Percentiles rank a stretch among this genome's conserved stretches.
Conservation (phyloP, 139 green algal genomes). For the Pseudopediastrum boryanum region DNA sequence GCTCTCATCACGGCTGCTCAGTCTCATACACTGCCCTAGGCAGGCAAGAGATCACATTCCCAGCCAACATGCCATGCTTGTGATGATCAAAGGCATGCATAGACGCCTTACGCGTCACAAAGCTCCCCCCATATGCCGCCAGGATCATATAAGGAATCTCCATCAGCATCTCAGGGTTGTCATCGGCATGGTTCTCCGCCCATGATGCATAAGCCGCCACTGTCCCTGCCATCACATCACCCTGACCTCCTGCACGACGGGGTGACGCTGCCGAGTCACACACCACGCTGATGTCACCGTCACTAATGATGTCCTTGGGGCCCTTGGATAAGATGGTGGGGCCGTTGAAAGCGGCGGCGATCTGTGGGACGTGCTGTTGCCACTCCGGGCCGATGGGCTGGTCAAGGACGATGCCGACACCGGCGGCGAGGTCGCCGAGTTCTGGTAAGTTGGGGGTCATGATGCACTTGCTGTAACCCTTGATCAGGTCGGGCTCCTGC, state of each 20-base stretch:
- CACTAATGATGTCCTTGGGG: conserved; percentile 45
- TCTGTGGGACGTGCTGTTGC: conserved; percentile 39
- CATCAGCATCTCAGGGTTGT: no score
- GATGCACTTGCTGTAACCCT: conserved; percentile 44
- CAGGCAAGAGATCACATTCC: no score
- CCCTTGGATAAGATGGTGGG: conserved; percentile 61
- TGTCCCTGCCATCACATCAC: conserved; percentile 67
- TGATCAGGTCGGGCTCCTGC: no score
- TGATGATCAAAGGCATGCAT: no score
- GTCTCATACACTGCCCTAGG: no score
- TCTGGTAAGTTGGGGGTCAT: conserved; percentile 71
- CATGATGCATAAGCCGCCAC: not conserved
- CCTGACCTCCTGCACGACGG: conserved; percentile 69
- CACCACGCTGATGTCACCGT: conserved; percentile 21
- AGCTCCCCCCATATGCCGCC: no score
- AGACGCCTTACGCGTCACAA: no score
- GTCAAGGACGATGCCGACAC: conserved; percentile 37
- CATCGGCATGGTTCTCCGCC: no score
- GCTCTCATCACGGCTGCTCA: no score
- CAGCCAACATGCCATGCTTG: no score
- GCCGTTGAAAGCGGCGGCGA: conserved; percentile 44
- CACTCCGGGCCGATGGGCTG: conserved; percentile 43
- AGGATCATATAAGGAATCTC: no score
- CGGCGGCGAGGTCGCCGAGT: conserved; percentile 49
- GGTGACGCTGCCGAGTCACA: conserved; percentile 38